phyloP scores from a whole-genome alignment of 495 filamentous ascomycete species.

The Neurospora tetraspora region DNA sequence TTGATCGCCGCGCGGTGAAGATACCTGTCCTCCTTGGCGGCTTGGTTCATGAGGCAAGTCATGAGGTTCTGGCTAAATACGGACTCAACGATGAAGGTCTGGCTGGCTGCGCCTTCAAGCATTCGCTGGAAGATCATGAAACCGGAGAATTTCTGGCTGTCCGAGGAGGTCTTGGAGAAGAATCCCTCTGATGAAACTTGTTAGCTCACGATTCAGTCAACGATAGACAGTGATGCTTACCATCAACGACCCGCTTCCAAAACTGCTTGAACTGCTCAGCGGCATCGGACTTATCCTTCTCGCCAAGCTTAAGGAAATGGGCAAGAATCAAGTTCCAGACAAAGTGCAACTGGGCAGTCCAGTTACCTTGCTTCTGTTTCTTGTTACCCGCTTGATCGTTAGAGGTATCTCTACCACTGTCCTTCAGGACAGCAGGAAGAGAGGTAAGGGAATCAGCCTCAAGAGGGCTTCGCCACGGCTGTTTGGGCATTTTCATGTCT shows the following conservation, averaged over 20 bases:
- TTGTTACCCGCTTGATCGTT: conserved; percentile 32
- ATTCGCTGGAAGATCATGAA: conserved; percentile 75
- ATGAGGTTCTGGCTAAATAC: conserved; percentile 79
- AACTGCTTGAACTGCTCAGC: conserved; percentile 58
- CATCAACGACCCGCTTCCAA: conserved; percentile 84
- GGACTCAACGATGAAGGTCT: conserved; percentile 17
- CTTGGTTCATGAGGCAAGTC: conserved; percentile 77
- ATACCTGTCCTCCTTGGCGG: conserved; percentile 71
- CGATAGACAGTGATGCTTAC: conserved; percentile 37
- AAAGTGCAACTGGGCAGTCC: conserved; percentile 75
- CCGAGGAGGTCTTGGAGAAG: conserved; percentile 69
- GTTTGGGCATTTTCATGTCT: conserved; percentile 48
- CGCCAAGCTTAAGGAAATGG: conserved; percentile 31
- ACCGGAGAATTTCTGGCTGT: conserved; percentile 82
- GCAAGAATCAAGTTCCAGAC: conserved; percentile 73
- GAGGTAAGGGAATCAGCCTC: conserved; percentile 47
- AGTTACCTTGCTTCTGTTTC: conserved; percentile 46
- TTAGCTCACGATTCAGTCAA: conserved; percentile 13
- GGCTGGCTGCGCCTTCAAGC: conserved; percentile 38
- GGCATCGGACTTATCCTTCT: conserved; percentile 12
- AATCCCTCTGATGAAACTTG: conserved; percentile 50
- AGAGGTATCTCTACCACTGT: conserved; percentile 49
- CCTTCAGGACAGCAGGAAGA: conserved; percentile 69
- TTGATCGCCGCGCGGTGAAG: conserved; percentile 72
- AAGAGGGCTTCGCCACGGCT: conserved; percentile 74